Conservation (phyloP, 2,329 filamentous ascomycete species). For the Fusarium xylarioides region DNA sequence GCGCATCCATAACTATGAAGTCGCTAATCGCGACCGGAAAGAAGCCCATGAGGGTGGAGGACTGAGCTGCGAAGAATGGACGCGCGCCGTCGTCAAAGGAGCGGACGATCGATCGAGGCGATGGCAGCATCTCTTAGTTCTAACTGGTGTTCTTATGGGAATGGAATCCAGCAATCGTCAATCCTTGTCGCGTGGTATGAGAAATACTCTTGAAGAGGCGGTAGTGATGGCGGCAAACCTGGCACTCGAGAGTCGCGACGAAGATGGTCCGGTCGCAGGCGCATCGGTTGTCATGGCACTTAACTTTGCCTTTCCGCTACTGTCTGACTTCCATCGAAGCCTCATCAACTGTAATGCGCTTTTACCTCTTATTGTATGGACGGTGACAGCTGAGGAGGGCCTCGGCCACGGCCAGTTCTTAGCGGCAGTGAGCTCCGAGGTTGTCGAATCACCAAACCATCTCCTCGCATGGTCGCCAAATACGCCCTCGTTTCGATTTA, state of each 20-base stretch:
- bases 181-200: slow-evolving; percentile 70
- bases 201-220: slow-evolving; percentile 74
- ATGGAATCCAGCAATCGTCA: slow-evolving; percentile 72
- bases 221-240: slow-evolving; percentile 80
- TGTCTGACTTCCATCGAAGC: slow-evolving; percentile 68
- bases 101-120: slow-evolving; percentile 68
- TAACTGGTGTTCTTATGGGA: slow-evolving; percentile 81
- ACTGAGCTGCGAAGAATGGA: slow-evolving; percentile 62
- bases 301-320: slow-evolving; percentile 78
- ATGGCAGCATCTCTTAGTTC: slow-evolving; percentile 86
- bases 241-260: slow-evolving; percentile 64
- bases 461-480: slow-evolving; percentile 70
- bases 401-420: slow-evolving; percentile 82
- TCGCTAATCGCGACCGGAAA: slow-evolving; percentile 48
- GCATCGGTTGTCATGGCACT: slow-evolving; percentile 74
- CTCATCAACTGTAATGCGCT: slow-evolving; percentile 74
- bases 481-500: slow-evolving; percentile 67
- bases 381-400: slow-evolving; percentile 76
- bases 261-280: slow-evolving; percentile 54
- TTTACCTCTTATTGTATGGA: slow-evolving; percentile 73
- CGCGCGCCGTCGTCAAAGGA: slow-evolving; percentile 64
- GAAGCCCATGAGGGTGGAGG: slow-evolving; percentile 52
- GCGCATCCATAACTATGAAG: slow-evolving; percentile 60
- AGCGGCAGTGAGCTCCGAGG: slow-evolving; percentile 72
- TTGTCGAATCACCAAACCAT: slow-evolving; percentile 56